Percentiles rank a stretch among this genome's conserved stretches.
Evolutionary conservation across 1,139 yeast species (phyloP).

Genomic region (Hanseniaspora gamundiae): DNA sequence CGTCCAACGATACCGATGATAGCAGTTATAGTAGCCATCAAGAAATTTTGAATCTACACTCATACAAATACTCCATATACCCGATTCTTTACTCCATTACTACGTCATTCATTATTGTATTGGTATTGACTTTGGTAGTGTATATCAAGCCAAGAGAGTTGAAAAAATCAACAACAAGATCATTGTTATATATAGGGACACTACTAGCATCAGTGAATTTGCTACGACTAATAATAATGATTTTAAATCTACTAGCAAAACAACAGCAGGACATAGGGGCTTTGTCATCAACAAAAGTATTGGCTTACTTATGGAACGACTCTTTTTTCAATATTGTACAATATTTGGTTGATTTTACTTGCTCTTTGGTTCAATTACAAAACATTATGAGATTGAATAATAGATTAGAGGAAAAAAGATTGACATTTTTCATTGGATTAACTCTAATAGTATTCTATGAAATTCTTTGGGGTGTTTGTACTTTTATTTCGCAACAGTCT

Average conservation of each 20-base stretch:
- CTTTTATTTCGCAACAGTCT: constrained; percentile 23
- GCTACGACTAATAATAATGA: constrained; percentile 35
- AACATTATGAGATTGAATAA: constrained; percentile 61
- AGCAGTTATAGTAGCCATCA: background rate
- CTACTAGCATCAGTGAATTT: constrained; percentile 43
- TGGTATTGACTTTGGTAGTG: constrained; percentile 52
- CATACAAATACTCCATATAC: constrained; percentile 44
- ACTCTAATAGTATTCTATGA: constrained; percentile 47
- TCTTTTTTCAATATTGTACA: constrained; percentile 48
- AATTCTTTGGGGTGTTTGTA: constrained; percentile 57
- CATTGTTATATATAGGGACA: constrained; percentile 32
- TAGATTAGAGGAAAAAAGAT: constrained; percentile 57
- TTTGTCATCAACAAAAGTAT: constrained; percentile 39
- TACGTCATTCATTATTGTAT: constrained; percentile 51
- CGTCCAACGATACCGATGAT: no score
- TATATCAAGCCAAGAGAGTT: constrained; percentile 43
- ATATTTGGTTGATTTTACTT: constrained; percentile 44
- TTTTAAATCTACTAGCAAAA: constrained; percentile 32
- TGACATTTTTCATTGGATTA: constrained; percentile 52
- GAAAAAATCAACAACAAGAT: constrained; percentile 1
- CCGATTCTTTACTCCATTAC: constrained; percentile 52
- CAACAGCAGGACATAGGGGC: constrained; percentile 45
- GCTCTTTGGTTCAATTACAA: constrained; percentile 67
- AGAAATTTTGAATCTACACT: constrained; percentile 22
- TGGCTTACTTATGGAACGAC: constrained; percentile 36